Evolutionary conservation across 176 grass and related monocot species (phyloP).

Genomic region (Oryza glumipatula): DNA sequence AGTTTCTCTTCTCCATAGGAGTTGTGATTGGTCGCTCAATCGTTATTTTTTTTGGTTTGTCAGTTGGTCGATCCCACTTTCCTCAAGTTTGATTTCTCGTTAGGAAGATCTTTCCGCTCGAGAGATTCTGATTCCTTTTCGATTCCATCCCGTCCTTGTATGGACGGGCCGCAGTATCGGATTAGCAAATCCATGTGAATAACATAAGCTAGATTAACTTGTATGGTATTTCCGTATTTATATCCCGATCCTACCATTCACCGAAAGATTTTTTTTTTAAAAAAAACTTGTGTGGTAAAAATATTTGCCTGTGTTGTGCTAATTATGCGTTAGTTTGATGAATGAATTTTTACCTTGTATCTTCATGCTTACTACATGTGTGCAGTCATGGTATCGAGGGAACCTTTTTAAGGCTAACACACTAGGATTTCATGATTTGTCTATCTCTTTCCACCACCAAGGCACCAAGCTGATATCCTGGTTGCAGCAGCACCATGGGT

Average conservation of each 20-base stretch:
- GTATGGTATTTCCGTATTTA: no score
- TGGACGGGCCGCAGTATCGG: not conserved
- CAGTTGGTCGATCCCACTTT: slow-evolving; percentile 2
- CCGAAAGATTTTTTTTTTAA: no score
- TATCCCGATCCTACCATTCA: no score
- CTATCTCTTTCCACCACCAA: not conserved
- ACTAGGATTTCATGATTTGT: not conserved
- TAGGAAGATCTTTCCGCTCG: not conserved
- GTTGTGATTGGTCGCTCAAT: slow-evolving; percentile 8
- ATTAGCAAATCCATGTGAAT: not conserved
- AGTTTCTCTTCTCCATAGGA: not conserved
- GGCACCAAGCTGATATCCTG: not conserved
- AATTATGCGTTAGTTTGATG: not conserved
- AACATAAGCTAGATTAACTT: not conserved
- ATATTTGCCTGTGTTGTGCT: no score
- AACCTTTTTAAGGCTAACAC: slow-evolving; percentile 1
- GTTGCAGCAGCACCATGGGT: not conserved
- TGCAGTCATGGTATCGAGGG: not conserved
- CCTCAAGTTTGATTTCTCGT: slow-evolving; percentile 12
- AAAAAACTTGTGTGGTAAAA: no score
- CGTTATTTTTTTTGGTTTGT: not conserved
- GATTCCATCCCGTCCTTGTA: not conserved
- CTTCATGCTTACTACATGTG: not conserved
- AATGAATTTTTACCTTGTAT: not conserved
- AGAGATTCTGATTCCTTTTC: slow-evolving; percentile 17